These are phyloP conservation scores for Cichorium intybus DNA, from an alignment of 140 eudicot species.

Conservation along the genomic window DNA sequence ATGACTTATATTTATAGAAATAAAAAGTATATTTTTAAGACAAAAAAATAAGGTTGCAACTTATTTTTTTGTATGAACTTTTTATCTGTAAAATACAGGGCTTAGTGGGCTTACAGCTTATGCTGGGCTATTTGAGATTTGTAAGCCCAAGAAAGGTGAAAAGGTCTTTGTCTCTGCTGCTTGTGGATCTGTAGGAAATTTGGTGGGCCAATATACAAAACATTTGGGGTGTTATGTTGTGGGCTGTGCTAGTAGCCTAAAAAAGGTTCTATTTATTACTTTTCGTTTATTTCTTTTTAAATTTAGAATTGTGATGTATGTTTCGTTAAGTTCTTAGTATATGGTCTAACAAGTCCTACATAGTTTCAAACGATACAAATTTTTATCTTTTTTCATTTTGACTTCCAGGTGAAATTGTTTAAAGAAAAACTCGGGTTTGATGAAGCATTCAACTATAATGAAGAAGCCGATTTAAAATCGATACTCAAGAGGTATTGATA, in stretches of 20 bases:
- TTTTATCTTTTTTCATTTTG: neutral
- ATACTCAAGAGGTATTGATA: slow-evolving; percentile 48
- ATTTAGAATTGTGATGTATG: neutral
- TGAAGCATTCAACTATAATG: slow-evolving; percentile 84
- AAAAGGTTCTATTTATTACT: slow-evolving; percentile 42
- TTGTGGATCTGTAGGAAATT: slow-evolving; percentile 75
- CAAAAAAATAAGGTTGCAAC: neutral
- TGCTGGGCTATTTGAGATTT: slow-evolving; percentile 64
- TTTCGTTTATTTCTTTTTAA: neutral
- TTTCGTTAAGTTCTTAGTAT: no score
- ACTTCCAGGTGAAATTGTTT: slow-evolving; percentile 59
- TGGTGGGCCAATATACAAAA: slow-evolving; percentile 87
- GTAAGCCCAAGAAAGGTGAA: slow-evolving; percentile 78
- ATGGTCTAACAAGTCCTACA: neutral
- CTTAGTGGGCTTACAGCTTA: slow-evolving; percentile 85
- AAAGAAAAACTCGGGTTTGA: slow-evolving; percentile 78
- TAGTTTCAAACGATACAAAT: neutral
- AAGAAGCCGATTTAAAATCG: slow-evolving; percentile 52
- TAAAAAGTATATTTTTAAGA: no score
- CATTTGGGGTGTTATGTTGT: slow-evolving; percentile 81
- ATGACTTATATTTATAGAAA: no score
- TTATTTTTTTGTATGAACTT: neutral
- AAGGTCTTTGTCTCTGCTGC: slow-evolving; percentile 82
- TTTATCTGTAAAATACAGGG: slow-evolving; percentile 30
- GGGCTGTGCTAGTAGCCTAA: slow-evolving; percentile 73